These are phyloP conservation scores for Hevea brasiliensis DNA, from an alignment of 345 rosid genomes.

Conservation along the genomic window DNA sequence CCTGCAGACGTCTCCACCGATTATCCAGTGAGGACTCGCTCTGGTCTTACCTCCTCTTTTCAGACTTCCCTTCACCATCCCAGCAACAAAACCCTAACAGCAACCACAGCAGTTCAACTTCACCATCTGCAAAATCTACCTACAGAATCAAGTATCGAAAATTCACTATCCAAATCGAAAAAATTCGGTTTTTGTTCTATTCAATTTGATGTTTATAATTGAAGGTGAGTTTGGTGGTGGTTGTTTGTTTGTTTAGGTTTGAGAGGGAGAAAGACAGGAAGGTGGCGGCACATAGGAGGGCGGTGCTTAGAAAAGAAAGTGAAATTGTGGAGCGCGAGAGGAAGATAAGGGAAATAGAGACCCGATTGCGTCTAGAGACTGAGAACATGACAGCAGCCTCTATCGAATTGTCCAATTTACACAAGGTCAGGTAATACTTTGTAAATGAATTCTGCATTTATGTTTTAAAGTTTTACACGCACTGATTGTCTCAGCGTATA, in stretches of 20 bases:
- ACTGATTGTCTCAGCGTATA: too few species aligned
- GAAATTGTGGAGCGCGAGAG: constrained; percentile 48
- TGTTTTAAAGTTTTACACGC: not conserved
- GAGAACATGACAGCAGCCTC: constrained; percentile 44
- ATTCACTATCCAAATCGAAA: too few species aligned
- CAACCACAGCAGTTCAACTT: constrained; percentile 9
- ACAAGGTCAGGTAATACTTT: constrained; percentile 56
- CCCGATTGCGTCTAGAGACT: constrained; percentile 44
- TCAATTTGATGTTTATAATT: not conserved
- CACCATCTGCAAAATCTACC: constrained; percentile 31
- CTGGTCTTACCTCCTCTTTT: constrained; percentile 58
- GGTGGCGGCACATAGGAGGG: constrained; percentile 54
- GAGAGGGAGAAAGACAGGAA: constrained; percentile 67
- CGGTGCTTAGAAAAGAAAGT: constrained; percentile 72
- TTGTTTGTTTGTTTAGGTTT: constrained; percentile 41
- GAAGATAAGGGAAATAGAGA: constrained; percentile 55
- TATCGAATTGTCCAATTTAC: constrained; percentile 50
- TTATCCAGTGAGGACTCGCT: constrained; percentile 64
- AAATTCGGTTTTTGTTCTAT: not conserved
- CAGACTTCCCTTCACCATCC: constrained; percentile 44
- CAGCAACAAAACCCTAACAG: constrained; percentile 13
- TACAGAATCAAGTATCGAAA: constrained; percentile 50
- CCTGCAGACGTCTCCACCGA: constrained; percentile 65
- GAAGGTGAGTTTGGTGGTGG: not conserved
- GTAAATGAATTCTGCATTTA: not conserved